phyloP scores from a whole-genome alignment of 140 eudicot species.

The Senecio squalidus region DNA sequence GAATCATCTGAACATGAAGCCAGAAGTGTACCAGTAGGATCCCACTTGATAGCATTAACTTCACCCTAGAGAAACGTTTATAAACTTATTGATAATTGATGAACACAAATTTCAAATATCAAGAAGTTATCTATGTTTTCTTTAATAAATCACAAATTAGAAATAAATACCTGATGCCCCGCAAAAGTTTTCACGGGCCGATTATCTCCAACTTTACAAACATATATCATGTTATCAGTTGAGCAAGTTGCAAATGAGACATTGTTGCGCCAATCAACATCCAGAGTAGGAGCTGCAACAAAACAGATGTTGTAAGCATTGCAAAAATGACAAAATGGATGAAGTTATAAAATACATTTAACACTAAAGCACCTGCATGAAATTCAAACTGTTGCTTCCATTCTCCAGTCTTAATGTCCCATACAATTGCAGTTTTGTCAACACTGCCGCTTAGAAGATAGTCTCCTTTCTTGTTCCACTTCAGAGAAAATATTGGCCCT shows the following conservation, averaged over 20 bases:
- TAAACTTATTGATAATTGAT: background rate
- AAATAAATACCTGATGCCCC: slow-evolving; percentile 68
- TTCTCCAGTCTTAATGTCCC: slow-evolving; percentile 91
- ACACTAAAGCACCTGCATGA: slow-evolving; percentile 54
- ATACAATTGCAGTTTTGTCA: slow-evolving; percentile 95
- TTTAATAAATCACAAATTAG: too few species aligned
- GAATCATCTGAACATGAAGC: slow-evolving; percentile 95
- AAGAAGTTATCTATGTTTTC: too few species aligned
- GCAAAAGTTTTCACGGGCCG: slow-evolving; percentile 70
- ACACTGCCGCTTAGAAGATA: slow-evolving; percentile 94
- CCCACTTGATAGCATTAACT: slow-evolving; percentile 96
- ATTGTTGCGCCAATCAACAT: slow-evolving; percentile 70
- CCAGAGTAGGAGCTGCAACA: slow-evolving; percentile 77
- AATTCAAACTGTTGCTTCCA: slow-evolving; percentile 97
- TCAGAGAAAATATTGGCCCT: slow-evolving; percentile 92
- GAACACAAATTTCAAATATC: background rate
- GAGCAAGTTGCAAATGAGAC: slow-evolving; percentile 94
- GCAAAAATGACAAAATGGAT: background rate
- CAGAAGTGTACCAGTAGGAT: slow-evolving; percentile 84
- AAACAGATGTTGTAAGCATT: background rate
- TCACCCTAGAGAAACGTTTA: slow-evolving; percentile 58
- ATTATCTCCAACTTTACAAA: slow-evolving; percentile 93
- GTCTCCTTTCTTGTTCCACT: slow-evolving; percentile 99
- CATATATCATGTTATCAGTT: slow-evolving; percentile 89
- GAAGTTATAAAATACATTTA: background rate